These are phyloP conservation scores for Quercus tomentella DNA, from an alignment of 331 rosid genomes.

Conservation along the genomic window DNA sequence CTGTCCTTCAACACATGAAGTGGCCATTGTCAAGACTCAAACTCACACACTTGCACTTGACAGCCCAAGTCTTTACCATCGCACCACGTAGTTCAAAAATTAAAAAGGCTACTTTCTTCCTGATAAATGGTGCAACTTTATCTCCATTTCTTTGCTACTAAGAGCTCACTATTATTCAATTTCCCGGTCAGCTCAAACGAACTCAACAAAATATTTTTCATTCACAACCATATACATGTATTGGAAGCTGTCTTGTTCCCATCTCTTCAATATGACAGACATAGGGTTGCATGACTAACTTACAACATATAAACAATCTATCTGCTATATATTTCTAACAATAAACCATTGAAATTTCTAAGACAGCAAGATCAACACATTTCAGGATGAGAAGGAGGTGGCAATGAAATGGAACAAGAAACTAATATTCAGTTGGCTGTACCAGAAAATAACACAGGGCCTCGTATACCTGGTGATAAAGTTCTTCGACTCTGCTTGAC, in stretches of 20 bases:
- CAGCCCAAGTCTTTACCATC: background rate
- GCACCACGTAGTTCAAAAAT: background rate
- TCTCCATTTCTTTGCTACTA: background rate
- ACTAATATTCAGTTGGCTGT: background rate
- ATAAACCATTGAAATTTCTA: background rate
- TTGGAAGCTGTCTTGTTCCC: background rate
- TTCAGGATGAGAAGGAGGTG: background rate
- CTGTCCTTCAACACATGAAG: background rate
- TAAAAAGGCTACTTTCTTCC: background rate
- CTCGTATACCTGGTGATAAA: slow-evolving; percentile 62
- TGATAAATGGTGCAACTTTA: background rate
- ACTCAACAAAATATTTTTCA: background rate
- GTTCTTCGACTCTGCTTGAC: slow-evolving; percentile 67
- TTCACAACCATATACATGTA: background rate
- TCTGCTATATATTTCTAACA: background rate
- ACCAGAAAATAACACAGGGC: background rate
- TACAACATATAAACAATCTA: background rate
- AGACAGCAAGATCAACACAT: background rate
- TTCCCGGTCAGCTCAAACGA: background rate
- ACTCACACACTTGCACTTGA: background rate
- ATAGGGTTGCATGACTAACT: background rate
- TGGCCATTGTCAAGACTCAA: background rate
- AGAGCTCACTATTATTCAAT: background rate
- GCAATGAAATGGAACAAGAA: background rate
- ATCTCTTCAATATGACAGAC: background rate